phyloP scores from a whole-genome alignment of 768 basidiomycete species.

The Termitomyces sp. region DNA sequence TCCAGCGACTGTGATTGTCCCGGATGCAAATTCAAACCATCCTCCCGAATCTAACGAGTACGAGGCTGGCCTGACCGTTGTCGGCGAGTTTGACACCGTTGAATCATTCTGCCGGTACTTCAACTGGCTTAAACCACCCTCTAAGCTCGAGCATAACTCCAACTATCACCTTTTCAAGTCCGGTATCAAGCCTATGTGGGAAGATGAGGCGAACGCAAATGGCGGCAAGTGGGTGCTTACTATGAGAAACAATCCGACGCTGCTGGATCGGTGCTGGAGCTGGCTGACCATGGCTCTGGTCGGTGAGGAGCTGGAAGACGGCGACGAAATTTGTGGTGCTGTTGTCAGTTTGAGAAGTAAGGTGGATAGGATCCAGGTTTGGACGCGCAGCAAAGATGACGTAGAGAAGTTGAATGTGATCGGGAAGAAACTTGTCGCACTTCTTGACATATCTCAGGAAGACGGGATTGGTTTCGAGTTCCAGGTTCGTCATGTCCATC shows the following conservation, averaged over 20 bases:
- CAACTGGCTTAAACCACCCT: conserved; percentile 92
- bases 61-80: conserved; percentile 79
- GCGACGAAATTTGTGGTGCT: conserved; percentile 74
- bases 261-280: conserved; percentile 85
- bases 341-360: conserved; percentile 85
- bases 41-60: conserved; percentile 69
- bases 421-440: conserved; percentile 75
- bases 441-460: conserved; percentile 78
- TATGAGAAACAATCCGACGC: conserved; percentile 75
- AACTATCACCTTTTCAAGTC: conserved; percentile 96
- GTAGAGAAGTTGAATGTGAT: conserved; percentile 80
- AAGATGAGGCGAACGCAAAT: conserved; percentile 85
- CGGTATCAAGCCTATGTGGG: conserved; percentile 97
- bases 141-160: conserved; percentile 80
- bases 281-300: conserved; percentile 91
- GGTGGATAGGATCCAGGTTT: conserved; percentile 87
- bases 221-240: conserved; percentile 96
- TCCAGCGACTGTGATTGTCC: conserved; percentile 30
- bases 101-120: conserved; percentile 88
- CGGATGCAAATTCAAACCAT: conserved; percentile 26
- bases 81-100: conserved; percentile 89
- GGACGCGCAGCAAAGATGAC: conserved; percentile 84
- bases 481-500: conserved; percentile 48
- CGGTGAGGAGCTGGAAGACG: conserved; percentile 73
- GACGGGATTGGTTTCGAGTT: conserved; percentile 87